These are phyloP conservation scores for Colletotrichum abscissum DNA, from an alignment of 2,329 filamentous ascomycete genomes.

Conservation along the genomic window DNA sequence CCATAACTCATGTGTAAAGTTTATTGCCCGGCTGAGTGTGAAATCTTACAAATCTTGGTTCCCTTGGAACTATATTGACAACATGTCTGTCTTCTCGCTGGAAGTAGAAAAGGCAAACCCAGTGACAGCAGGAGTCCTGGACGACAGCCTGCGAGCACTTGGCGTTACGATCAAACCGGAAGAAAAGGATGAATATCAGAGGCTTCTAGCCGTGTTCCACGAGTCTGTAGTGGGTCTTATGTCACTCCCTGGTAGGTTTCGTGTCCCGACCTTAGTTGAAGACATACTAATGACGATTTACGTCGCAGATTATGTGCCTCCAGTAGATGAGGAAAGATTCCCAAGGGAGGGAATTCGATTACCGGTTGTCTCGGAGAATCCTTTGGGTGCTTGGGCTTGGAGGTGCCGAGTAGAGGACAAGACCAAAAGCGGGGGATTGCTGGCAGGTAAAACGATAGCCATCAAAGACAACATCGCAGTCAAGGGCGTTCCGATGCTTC, in stretches of 20 bases:
- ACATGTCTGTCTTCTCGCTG: constrained; percentile 25
- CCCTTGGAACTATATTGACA: not conserved
- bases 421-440: constrained; percentile 12
- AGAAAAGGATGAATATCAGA: constrained; percentile 20
- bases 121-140: not conserved
- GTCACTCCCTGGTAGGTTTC: constrained; percentile 10
- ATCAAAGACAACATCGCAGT: constrained; percentile 47
- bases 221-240: constrained; percentile 8
- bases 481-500: constrained; percentile 19
- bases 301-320: constrained; percentile 1
- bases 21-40: not conserved
- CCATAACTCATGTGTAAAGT: not conserved
- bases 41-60: not conserved
- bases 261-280: no score
- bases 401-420: constrained; percentile 40
- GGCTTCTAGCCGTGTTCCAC: constrained; percentile 21
- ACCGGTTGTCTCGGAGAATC: constrained; percentile 41
- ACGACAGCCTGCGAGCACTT: not conserved
- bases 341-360: constrained; percentile 2
- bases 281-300: not conserved
- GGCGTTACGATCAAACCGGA: not conserved
- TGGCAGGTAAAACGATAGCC: constrained; percentile 36
- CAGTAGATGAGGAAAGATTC: not conserved
- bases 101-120: constrained; percentile 18
- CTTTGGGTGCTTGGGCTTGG: constrained; percentile 49